Evolutionary conservation across 768 basidiomycete species (phyloP).

Genomic region (Baorangia bicolor): DNA sequence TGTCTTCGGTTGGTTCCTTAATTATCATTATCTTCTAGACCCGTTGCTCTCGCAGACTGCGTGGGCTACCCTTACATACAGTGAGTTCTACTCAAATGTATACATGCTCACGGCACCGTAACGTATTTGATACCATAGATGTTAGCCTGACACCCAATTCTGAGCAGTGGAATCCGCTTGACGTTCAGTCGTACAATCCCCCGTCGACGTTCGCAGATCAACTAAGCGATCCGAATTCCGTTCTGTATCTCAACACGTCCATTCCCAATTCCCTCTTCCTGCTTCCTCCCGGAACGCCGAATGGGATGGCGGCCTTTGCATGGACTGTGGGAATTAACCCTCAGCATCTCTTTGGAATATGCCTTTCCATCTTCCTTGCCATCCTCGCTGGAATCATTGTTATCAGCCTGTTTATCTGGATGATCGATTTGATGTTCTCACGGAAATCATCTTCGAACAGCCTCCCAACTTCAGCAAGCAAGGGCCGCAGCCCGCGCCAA

Average conservation of each 20-base stretch:
- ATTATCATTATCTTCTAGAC: conserved; percentile 47
- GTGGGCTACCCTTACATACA: conserved; percentile 83
- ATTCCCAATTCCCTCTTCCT: conserved; percentile 74
- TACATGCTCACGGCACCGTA: conserved; percentile 4
- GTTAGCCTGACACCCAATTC: conserved; percentile 62
- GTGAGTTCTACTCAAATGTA: conserved; percentile 39
- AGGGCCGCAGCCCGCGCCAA: conserved; percentile 40
- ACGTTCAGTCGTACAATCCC: conserved; percentile 55
- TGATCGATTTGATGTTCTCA: conserved; percentile 56
- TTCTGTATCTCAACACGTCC: conserved; percentile 70
- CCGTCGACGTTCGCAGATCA: conserved; percentile 74
- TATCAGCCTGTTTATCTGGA: conserved; percentile 71
- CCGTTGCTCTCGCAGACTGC: conserved; percentile 86
- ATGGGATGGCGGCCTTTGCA: conserved; percentile 81
- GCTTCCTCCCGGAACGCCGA: conserved; percentile 55
- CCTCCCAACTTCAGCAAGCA: conserved; percentile 21
- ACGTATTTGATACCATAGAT: conserved; percentile 45
- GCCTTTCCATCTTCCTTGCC: conserved; percentile 78
- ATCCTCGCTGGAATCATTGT: conserved; percentile 72
- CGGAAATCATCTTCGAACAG: conserved; percentile 18
- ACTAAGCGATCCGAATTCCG: conserved; percentile 64
- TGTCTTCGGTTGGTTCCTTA: conserved; percentile 14
- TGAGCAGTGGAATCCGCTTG: conserved; percentile 67
- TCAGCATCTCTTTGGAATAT: conserved; percentile 78
- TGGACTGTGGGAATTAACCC: conserved; percentile 80